Evolutionary conservation across 495 filamentous ascomycete species (phyloP), one percentile per base, ranked within the genome.

Genomic region (Tirmania nivea): DNA sequence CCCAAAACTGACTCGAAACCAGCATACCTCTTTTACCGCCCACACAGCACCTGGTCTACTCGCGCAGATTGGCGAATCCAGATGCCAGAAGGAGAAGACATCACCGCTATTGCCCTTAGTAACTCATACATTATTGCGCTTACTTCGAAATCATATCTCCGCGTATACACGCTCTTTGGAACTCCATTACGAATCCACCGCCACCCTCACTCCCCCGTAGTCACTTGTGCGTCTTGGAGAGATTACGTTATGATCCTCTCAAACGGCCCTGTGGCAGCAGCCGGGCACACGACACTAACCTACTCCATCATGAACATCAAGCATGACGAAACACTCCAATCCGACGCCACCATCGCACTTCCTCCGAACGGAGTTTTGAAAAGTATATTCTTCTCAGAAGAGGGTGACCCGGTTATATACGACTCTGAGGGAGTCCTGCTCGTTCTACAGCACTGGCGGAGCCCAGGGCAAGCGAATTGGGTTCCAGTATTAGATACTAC

Each of bases 251-350:
- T 95, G 60, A 93, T 86, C 0, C 76, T 97, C 59, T 88, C 89
- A 19, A 97, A 96, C 60, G 90, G 90, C 0, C 77, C 92, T 0
- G 74, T 94, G 49, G 78, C 77, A 17, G 75, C 78, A 10, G 80
- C 88, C 61, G 90, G 92, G 42, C 74, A 69, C 42, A 77, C 81
- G 6, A 75, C 73, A 35, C 71, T 97, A 31, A 69, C 82, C 11
- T 97, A 96, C 71, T 84, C 80, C 0, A 82, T 97, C 57, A 80
- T 94, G 63, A 93, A 96, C 60, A 76, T 95, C 59, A 90, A 92
- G 69, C 75, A 84, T 31, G 90, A 95, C 59, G 88, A 97, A 59
- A 76, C 87, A 5, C 85, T 81, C 62, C 90, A 97, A 66, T 86
- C 79, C 60, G 85, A 92, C 65, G 90, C 96, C 63, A 79, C 83